Evolutionary conservation across 73 alveolate genomes (phyloP), one percentile per base, ranked within the genome.

Genomic region (Paramecium tetraurelia): DNA sequence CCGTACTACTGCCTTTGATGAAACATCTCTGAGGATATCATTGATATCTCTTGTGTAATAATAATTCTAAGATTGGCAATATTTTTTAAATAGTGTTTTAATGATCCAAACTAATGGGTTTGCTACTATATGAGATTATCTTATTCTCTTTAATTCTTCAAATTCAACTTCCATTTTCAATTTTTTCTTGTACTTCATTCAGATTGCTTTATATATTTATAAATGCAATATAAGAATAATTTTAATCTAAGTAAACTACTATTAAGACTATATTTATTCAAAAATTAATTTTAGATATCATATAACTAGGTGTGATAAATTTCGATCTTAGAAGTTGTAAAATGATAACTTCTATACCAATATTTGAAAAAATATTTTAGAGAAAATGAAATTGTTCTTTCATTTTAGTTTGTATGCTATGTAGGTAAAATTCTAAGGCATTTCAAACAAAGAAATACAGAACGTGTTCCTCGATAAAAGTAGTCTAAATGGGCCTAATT

Each of bases 61-160:
- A 35, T 80, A 80, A 80, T 80, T 80, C 27, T 80, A 63, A 24
- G 90, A 80, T 24, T 80, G 76, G 8, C 75, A 46, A 80, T 31
- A 44, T 80, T 46, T 80, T 27, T 46, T 2, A 10, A 31, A 80
- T 1, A 80, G 33, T 2, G 18, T 53, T n/a, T 53, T 53, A 53
- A n/a, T n/a, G 31, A 53, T 53, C 69, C 31, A 53, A 53, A 53
- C 69, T 4, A 53, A 18, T 18, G 69, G 18, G 3, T 53, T 53
- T 8, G 21, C 31, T 53, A 18, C n/a, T 33, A 53, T 18, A 18
- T 18, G 35, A 53, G 33, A 53, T 53, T 53, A 33, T 9, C 69
- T 53, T 53, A 18, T 18, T 0, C 69, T 18, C 14, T 53, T 53
- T 12, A 18, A 53, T 18, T 31, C 69, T 18, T 53, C 27, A 53